phyloP scores from a whole-genome alignment of 169 alveolate genomes.

The Miamiensis avidus region DNA sequence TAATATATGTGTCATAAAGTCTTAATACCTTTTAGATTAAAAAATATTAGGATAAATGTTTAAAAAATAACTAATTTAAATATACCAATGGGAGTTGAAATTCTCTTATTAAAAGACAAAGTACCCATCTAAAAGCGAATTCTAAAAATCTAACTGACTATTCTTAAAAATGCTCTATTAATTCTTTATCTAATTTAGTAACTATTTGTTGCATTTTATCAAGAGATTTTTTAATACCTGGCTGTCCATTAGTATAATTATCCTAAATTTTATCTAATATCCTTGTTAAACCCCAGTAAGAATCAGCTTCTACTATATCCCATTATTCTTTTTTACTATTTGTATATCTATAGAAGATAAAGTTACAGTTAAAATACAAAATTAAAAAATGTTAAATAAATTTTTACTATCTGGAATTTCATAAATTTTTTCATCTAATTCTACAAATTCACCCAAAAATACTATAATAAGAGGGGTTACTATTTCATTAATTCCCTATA shows the following conservation, averaged over 20 bases:
- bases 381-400: not conserved
- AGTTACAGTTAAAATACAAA: too few species aligned
- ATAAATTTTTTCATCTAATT: slow-evolving; percentile 22
- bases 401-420: slow-evolving; percentile 10
- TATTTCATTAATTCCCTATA: slow-evolving; percentile 82
- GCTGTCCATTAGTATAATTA: slow-evolving; percentile 73
- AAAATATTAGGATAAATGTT: not conserved
- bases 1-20: slow-evolving; percentile 79
- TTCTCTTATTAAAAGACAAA: slow-evolving; percentile 73
- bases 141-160: slow-evolving; percentile 62
- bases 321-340: slow-evolving; percentile 2
- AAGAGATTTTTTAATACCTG: slow-evolving; percentile 71
- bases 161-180: slow-evolving; percentile 50
- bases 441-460: slow-evolving; percentile 46
- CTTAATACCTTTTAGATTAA: slow-evolving; percentile 42
- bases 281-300: slow-evolving; percentile 70
- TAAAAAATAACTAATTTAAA: too few species aligned
- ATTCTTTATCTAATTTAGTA: slow-evolving; percentile 58
- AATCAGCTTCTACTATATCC: slow-evolving; percentile 52
- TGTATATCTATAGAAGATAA: not conserved
- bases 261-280: slow-evolving; percentile 73
- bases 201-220: slow-evolving; percentile 66
- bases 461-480: slow-evolving; percentile 70
- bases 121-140: slow-evolving; percentile 81
- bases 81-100: slow-evolving; percentile 28